These are phyloP conservation scores for Selenicereus undatus DNA, from an alignment of 148 eudicot genomes.

Conservation along the genomic window DNA sequence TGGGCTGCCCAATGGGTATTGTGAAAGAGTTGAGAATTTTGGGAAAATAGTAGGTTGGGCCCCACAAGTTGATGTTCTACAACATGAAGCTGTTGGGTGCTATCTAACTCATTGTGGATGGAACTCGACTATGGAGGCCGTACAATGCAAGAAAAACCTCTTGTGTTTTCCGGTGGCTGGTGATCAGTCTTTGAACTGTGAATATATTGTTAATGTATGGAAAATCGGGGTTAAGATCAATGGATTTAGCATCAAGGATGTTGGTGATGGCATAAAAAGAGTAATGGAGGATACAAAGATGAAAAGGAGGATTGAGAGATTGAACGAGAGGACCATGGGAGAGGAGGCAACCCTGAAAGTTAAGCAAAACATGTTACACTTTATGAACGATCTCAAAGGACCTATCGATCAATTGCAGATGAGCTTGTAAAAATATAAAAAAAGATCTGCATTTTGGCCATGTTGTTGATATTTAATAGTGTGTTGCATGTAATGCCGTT, in stretches of 20 bases:
- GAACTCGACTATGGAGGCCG: conserved; percentile 78
- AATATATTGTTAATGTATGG: conserved; percentile 58
- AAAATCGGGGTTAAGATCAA: conserved; percentile 49
- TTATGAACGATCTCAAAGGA: conserved; percentile 30
- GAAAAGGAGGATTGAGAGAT: conserved; percentile 29
- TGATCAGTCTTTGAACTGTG: conserved; percentile 70
- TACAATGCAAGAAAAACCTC: conserved; percentile 46
- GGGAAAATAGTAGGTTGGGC: conserved; percentile 77
- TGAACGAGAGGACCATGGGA: conserved; percentile 47
- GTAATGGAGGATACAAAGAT: conserved; percentile 38
- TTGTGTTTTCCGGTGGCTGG: conserved; percentile 77
- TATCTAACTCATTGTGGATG: conserved; percentile 83
- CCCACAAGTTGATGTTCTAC: conserved; percentile 64
- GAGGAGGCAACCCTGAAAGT: conserved; percentile 34
- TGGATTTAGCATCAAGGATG: conserved; percentile 36
- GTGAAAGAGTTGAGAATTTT: conserved; percentile 26
- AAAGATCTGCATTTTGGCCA: background rate
- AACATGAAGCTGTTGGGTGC: conserved; percentile 54
- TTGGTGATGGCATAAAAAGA: conserved; percentile 35
- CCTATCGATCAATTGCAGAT: background rate
- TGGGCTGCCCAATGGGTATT: conserved; percentile 54
- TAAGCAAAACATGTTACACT: conserved; percentile 30
- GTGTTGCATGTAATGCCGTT: too few species aligned
- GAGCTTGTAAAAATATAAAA: background rate
- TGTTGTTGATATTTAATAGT: background rate